Evolutionary conservation across 1,139 yeast genomes (phyloP).

Genomic region (Scheffersomyces parashehatae): DNA sequence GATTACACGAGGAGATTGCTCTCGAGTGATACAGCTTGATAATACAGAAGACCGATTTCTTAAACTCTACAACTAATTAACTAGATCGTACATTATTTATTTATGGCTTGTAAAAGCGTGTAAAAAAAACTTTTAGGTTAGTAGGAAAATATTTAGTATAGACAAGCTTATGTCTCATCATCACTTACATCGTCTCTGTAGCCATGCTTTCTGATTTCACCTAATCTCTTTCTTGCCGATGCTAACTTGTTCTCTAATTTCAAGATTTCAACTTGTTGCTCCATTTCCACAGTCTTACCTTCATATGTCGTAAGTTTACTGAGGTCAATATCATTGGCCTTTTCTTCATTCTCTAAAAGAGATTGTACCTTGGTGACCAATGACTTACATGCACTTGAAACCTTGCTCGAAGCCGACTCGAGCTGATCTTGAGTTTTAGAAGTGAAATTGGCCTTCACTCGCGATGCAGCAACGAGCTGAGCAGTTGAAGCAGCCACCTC

Average conservation of each 20-base stretch:
- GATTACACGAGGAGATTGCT: too few species aligned
- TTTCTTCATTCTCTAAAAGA: conserved; percentile 45
- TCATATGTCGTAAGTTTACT: conserved; percentile 73
- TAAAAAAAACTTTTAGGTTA: too few species aligned
- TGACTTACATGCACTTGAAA: conserved; percentile 71
- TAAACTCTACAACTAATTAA: too few species aligned
- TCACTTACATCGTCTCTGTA: conserved; percentile 61
- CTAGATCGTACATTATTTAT: too few species aligned
- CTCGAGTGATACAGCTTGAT: too few species aligned
- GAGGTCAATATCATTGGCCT: conserved; percentile 57
- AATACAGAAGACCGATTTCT: too few species aligned
- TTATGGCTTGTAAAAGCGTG: too few species aligned
- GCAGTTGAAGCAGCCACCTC: conserved; percentile 94
- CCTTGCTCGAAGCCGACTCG: conserved; percentile 69
- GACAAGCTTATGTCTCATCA: conserved; percentile 28
- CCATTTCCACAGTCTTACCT: conserved; percentile 87
- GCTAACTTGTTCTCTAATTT: conserved; percentile 74
- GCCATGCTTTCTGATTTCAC: conserved; percentile 80
- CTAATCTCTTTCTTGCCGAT: conserved; percentile 76
- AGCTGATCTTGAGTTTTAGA: conserved; percentile 77
- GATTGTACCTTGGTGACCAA: conserved; percentile 71
- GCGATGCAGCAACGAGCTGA: conserved; percentile 87
- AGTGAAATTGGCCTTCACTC: conserved; percentile 79
- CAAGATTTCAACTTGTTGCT: conserved; percentile 87
- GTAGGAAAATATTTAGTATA: too few species aligned